phyloP scores from a whole-genome alignment of 345 rosid species.

The Limnanthes douglasii region DNA sequence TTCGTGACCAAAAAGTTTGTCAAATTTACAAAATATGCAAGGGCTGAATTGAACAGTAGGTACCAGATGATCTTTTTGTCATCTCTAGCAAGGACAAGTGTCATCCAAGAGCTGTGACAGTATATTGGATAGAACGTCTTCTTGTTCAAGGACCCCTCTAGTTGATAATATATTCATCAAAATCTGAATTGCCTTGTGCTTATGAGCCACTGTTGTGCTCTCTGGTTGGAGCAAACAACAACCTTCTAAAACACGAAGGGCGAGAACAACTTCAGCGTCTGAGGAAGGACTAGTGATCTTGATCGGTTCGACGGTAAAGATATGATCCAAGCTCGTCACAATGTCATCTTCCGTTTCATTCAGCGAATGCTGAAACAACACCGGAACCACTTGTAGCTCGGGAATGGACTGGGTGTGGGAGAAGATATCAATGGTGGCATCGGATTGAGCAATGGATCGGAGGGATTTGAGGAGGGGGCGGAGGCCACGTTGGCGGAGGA shows the following conservation, averaged over 20 bases:
- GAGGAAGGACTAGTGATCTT: slow-evolving; percentile 77
- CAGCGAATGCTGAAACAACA: slow-evolving; percentile 57
- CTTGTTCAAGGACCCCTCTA: too few species aligned
- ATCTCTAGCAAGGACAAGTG: slow-evolving; percentile 32
- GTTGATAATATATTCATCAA: too few species aligned
- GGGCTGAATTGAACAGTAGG: slow-evolving; percentile 33
- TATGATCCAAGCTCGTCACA: slow-evolving; percentile 60
- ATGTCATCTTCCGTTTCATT: slow-evolving; percentile 50
- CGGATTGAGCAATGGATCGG: slow-evolving; percentile 59
- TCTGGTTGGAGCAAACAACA: slow-evolving; percentile 82
- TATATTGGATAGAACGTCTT: too few species aligned
- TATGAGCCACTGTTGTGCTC: slow-evolving; percentile 76
- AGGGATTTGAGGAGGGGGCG: slow-evolving; percentile 78
- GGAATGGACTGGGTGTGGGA: slow-evolving; percentile 57
- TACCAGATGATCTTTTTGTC: slow-evolving; percentile 30
- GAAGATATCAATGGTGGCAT: slow-evolving; percentile 52
- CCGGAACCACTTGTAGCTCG: slow-evolving; percentile 91
- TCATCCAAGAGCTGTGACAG: too few species aligned
- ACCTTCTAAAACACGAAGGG: slow-evolving; percentile 87
- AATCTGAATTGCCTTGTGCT: slow-evolving; percentile 62
- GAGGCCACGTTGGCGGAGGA: slow-evolving; percentile 84
- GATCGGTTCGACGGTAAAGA: slow-evolving; percentile 71
- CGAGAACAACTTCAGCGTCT: slow-evolving; percentile 65
- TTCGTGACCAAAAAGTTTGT: slow-evolving; percentile 48
- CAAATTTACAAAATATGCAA: slow-evolving; percentile 40